Base-by-base conservation (phyloP, 495 filamentous ascomycete species). In the Podospora pseudoanserina region DNA sequence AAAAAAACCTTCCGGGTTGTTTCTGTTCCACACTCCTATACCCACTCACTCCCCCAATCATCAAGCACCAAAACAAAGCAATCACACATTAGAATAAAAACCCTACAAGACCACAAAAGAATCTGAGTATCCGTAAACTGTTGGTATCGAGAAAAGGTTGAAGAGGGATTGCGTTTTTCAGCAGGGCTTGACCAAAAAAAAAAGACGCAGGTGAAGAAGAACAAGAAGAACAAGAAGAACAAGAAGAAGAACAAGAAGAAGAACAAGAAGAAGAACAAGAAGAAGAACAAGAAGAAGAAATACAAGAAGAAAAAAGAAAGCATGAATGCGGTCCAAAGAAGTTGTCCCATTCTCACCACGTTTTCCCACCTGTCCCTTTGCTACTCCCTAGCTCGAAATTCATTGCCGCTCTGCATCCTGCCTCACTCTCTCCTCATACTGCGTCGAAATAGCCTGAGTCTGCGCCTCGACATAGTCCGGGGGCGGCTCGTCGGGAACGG, bases 381-480 rank as follows among this genome's bases (percentile, higher is more conserved):
- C 39, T 49, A 30, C 26, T 58, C 63, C 7, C 4, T 28, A 28
- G 13, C 5, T 23, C 23, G 20, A 15, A 16, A 34, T 30, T 79
- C 70, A 79, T 32, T 77, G 74, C 56, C 80, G 74, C 66, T 85
- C 82, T 23, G 79, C 81, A 60, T 80, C 82, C 55, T 82, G 77
- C 19, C 82, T 73, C 77, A 79, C 71, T 18, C 78, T 78, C 67
- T 85, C 76, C 58, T 86, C 84, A 27, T 85, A 77, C 49, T 76
- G 78, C 58, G 79, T 80, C 59, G 70, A 75, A n/a, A 97, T 83
- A 68, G 90, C 92, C 68, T 90, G 87, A 66, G 87, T 84, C 78
- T 97, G 95, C 32, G 89, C 91, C 75, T 97, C 93, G 74, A 97
- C 91, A 77, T 99, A 99, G 49, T 91, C 92, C 44, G 95, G 95